Evolutionary conservation across 139 green algal genomes (phyloP).

Genomic region (Chlamydomonas schloesseri): DNA sequence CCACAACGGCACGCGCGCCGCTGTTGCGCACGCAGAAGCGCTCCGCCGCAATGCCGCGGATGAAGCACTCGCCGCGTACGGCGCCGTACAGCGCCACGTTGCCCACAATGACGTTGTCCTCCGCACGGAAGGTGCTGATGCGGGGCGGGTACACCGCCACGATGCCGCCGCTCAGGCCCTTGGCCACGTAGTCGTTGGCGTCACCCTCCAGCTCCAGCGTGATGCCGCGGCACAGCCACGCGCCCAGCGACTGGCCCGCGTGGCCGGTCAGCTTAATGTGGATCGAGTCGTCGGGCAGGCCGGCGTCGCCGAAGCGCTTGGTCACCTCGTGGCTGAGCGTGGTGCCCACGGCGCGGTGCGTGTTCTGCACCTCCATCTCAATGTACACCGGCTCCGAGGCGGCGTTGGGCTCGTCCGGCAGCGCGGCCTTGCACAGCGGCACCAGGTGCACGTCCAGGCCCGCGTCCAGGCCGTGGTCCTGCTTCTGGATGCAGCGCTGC

Average conservation of each 20-base stretch:
- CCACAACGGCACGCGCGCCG: conserved; percentile 91
- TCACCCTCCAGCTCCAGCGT: conserved; percentile 92
- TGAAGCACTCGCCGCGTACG: conserved; percentile 89
- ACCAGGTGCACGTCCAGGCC: conserved; percentile 90
- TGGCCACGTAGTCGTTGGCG: conserved; percentile 97
- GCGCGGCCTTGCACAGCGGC: conserved; percentile 72
- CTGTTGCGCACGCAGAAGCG: conserved; percentile 91
- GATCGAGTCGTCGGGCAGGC: conserved; percentile 90
- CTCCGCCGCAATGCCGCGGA: conserved; percentile 93
- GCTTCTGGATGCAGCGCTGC: conserved; percentile 75
- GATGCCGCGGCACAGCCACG: conserved; percentile 86
- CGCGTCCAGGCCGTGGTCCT: conserved; percentile 91
- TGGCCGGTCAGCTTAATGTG: conserved; percentile 90
- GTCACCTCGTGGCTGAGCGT: conserved; percentile 93
- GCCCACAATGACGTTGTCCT: conserved; percentile 91
- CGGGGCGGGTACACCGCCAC: conserved; percentile 85
- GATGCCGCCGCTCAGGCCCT: conserved; percentile 86
- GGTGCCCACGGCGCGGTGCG: conserved; percentile 88
- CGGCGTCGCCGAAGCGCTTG: conserved; percentile 82
- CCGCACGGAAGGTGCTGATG: conserved; percentile 70
- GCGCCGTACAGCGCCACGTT: conserved; percentile 97
- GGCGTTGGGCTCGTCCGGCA: conserved; percentile 55
- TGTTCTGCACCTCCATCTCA: conserved; percentile 87
- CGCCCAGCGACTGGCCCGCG: conserved; percentile 91
- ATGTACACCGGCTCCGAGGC: conserved; percentile 74